phyloP scores from a whole-genome alignment of 2,329 filamentous ascomycete species.

The Cladosporium halotolerans region DNA sequence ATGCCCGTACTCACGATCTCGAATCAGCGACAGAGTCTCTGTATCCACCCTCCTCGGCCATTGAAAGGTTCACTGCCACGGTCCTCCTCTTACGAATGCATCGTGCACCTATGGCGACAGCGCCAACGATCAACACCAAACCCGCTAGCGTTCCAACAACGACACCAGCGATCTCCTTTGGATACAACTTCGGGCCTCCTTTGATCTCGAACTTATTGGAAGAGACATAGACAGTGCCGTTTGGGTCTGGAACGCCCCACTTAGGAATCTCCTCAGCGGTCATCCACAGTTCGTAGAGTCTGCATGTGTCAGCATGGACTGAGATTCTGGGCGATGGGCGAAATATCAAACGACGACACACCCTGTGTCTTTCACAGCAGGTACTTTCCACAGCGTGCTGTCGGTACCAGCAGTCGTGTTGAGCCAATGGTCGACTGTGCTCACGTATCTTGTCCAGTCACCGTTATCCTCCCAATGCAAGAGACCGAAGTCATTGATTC shows the following conservation, averaged over 20 bases:
- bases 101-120: not conserved
- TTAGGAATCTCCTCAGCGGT: not conserved
- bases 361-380: not conserved
- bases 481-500: not conserved
- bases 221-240: not conserved
- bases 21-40: not conserved
- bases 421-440: not conserved
- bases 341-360: not conserved
- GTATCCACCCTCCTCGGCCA: not conserved
- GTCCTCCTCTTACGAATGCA: not conserved
- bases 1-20: no score
- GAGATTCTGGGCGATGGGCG: not conserved
- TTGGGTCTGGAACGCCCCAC: not conserved
- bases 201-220: not conserved
- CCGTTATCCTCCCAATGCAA: not conserved
- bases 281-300: not conserved
- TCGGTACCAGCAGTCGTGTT: not conserved
- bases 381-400: not conserved
- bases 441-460: not conserved
- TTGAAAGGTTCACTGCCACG: not conserved
- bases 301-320: not conserved
- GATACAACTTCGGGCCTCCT: not conserved
- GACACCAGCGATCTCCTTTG: not conserved
- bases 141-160: not conserved
- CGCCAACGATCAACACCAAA: not conserved